Base-by-base conservation (phyloP, 2,329 filamentous ascomycete species). In the Fusarium oligoseptatum region DNA sequence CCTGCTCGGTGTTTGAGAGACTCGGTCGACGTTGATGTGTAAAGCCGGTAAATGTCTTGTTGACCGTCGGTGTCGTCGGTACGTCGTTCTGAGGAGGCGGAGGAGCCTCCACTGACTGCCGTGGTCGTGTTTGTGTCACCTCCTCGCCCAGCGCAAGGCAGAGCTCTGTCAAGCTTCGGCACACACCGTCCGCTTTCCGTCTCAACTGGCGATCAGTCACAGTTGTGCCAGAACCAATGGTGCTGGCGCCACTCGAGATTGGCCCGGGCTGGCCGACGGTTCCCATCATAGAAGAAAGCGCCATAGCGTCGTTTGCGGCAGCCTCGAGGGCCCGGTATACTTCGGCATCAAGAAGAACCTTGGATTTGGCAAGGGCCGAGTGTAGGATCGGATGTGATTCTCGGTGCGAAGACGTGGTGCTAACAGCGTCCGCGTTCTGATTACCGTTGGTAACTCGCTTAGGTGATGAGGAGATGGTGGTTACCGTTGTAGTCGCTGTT, bases 151-250 rank as follows among this genome's bases (percentile, higher is more conserved):
- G 85, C 1, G 95, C 94, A 66, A 99, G 89, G 80, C 95, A 98
- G 8, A 99, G 87, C 82, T 99, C 97, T 0, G 96, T 98, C 74
- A 99, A 85, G 79, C 94, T 97, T 64, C 96, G 93, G 81, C 97
- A 98, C 80, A 99, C 91, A 79, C 93, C 95, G 80, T 99, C 96
- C 32, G 95, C 94, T 83, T 98, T 98, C 72, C 96, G 91, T 58
- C 95, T 91, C 17, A 98, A 87, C 80, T 97, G 94, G 60, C 97
- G 91, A 81, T 99, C 96, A 1, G 94, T 92, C 12, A 92, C 84
- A 1, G 86, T 86, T 14, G 84, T 82, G 60, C 84, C 83, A 37
- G 85, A 83, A 34, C 92, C 90, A 67, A 92, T 89, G 60, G 88
- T 86, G 77, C 92, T 92, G 14, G 90, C 89, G 50, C 89, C 91